Evolutionary conservation across 306 rosid species (phyloP).

Genomic region (Acacia acuminata): DNA sequence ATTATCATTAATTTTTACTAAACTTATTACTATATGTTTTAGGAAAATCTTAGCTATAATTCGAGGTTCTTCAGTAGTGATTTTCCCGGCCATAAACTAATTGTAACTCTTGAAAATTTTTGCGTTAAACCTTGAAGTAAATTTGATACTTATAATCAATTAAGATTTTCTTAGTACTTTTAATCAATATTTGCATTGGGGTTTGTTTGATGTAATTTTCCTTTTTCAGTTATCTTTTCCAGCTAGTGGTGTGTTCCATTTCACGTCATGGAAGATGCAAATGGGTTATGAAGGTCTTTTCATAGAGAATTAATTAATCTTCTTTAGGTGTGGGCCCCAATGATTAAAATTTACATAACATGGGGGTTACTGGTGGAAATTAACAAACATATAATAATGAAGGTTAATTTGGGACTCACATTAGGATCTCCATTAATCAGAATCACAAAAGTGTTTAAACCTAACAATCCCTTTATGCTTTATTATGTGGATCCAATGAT

Average conservation of each 20-base stretch:
- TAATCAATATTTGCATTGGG: background rate
- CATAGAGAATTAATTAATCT: conserved; percentile 7
- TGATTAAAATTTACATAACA: conserved; percentile 32
- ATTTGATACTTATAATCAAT: background rate
- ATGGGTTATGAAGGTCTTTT: background rate
- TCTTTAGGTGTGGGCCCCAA: conserved; percentile 40
- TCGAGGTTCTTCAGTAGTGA: background rate
- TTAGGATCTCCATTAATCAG: conserved; percentile 45
- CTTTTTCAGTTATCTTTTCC: background rate
- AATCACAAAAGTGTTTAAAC: conserved; percentile 35
- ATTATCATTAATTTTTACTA: background rate
- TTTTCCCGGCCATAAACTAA: background rate
- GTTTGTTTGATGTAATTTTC: background rate
- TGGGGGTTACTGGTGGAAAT: conserved; percentile 34
- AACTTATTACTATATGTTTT: background rate
- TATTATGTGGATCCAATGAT: conserved; percentile 70
- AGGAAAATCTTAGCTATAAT: background rate
- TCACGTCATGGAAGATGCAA: background rate
- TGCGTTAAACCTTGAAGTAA: background rate
- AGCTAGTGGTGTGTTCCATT: background rate
- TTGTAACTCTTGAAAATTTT: background rate
- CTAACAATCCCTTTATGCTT: conserved; percentile 56
- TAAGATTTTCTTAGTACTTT: too few species aligned
- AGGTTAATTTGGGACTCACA: conserved; percentile 36
- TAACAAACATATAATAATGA: conserved; percentile 24